A percentile compares a stretch with the other conserved stretches of the same genome.
phyloP scores from a whole-genome alignment of 768 basidiomycete species.

The Cyathus striatus region DNA sequence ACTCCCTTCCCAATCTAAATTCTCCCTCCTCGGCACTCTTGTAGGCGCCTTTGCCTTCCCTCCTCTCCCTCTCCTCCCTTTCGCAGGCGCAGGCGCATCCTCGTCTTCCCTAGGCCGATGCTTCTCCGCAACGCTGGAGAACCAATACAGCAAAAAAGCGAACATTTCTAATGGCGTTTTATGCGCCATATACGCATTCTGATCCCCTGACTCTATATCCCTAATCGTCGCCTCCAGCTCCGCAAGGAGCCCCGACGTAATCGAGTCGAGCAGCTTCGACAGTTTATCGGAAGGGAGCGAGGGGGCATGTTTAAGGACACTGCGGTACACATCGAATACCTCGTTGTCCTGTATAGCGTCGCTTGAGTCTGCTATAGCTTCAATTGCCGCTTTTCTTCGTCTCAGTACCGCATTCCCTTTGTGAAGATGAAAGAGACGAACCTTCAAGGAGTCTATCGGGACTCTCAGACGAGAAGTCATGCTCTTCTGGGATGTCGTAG shows the following conservation, averaged over 20 bases:
- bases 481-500: conserved; percentile 68
- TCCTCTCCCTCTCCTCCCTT: conserved; percentile 53
- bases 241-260: conserved; percentile 67
- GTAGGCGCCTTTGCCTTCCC: conserved; percentile 41
- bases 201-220: conserved; percentile 67
- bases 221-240: conserved; percentile 69
- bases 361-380: conserved; percentile 70
- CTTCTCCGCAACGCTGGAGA: conserved; percentile 76
- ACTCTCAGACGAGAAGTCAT: conserved; percentile 56
- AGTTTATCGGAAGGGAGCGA: conserved; percentile 60
- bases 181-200: conserved; percentile 55
- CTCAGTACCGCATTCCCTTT: not conserved
- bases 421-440: too few species aligned
- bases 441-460: conserved; percentile 55
- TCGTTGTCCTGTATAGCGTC: conserved; percentile 63
- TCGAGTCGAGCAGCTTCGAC: conserved; percentile 84
- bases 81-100: conserved; percentile 42
- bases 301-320: conserved; percentile 72
- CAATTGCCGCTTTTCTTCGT: conserved; percentile 59
- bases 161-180: conserved; percentile 84
- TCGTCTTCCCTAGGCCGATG: conserved; percentile 50
- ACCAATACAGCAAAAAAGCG: conserved; percentile 91
- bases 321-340: conserved; percentile 79
- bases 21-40: conserved; percentile 26
- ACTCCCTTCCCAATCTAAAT: conserved; percentile 78